phyloP scores from a whole-genome alignment of 1,284 basidiomycete genomes.

The Athelia psychrophila region DNA sequence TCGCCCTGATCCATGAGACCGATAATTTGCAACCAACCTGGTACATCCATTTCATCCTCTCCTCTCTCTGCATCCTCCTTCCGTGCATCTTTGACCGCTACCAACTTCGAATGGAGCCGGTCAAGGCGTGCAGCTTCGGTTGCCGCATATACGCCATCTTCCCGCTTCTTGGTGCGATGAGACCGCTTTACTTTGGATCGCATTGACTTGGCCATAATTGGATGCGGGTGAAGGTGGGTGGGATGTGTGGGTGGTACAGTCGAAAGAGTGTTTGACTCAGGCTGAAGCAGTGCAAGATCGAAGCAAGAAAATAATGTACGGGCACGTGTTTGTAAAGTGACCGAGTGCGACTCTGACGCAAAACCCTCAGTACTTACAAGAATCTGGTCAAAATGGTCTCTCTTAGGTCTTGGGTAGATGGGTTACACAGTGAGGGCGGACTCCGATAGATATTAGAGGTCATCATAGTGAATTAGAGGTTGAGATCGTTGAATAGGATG shows the following conservation, averaged over 20 bases:
- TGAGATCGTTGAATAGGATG: too few species aligned
- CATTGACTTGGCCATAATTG: slow-evolving; percentile 89
- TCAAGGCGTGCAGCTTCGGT: slow-evolving; percentile 82
- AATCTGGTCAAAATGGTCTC: too few species aligned
- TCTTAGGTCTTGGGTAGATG: too few species aligned
- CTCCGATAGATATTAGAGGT: too few species aligned
- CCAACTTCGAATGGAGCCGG: slow-evolving; percentile 73
- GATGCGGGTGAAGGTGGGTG: slow-evolving; percentile 5
- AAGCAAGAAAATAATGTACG: too few species aligned
- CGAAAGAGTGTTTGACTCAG: neutral
- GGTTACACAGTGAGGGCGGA: too few species aligned
- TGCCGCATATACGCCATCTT: slow-evolving; percentile 80
- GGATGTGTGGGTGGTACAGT: slow-evolving; percentile 8
- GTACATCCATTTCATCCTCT: slow-evolving; percentile 16
- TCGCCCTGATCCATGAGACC: slow-evolving; percentile 53
- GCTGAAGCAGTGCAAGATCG: neutral
- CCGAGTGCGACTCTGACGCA: neutral
- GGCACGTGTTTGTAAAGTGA: too few species aligned
- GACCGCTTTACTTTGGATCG: slow-evolving; percentile 88
- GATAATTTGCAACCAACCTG: slow-evolving; percentile 64
- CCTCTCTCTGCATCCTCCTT: slow-evolving; percentile 34
- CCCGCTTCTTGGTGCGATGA: slow-evolving; percentile 84
- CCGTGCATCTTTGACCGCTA: slow-evolving; percentile 41
- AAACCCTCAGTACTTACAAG: too few species aligned
- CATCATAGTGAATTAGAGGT: too few species aligned